These are phyloP conservation scores for Daldinia sp. DNA, from an alignment of 2,329 filamentous ascomycete species.

Conservation along the genomic window DNA sequence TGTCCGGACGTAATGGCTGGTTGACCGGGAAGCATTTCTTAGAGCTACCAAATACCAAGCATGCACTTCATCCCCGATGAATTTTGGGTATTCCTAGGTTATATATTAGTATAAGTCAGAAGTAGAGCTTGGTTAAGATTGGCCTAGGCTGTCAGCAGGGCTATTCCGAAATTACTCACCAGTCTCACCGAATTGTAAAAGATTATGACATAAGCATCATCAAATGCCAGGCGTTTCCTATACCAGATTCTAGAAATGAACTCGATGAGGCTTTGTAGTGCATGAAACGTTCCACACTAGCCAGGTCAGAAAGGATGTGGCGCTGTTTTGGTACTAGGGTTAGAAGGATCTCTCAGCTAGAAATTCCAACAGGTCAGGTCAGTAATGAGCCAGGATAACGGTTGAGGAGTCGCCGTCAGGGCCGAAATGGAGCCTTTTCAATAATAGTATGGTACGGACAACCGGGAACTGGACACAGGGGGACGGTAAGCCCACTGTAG, in stretches of 20 bases:
- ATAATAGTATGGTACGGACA: conserved; percentile 25
- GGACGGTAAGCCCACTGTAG: conserved; percentile 20
- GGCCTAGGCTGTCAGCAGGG: conserved; percentile 37
- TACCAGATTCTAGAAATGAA: conserved; percentile 28
- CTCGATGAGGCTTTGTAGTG: conserved; percentile 34
- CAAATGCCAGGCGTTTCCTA: conserved; percentile 30
- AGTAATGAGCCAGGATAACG: conserved; percentile 21
- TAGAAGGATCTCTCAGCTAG: conserved; percentile 35
- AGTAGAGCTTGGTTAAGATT: conserved; percentile 14
- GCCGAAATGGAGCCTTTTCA: conserved; percentile 24
- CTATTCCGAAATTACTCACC: conserved; percentile 41
- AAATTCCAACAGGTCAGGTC: conserved; percentile 13
- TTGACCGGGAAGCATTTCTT: conserved; percentile 51
- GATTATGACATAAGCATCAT: conserved; percentile 46
- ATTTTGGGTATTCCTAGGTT: conserved; percentile 37
- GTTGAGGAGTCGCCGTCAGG: conserved; percentile 23
- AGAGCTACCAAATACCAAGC: conserved; percentile 43
- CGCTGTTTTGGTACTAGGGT: conserved; percentile 34
- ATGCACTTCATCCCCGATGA: conserved; percentile 46
- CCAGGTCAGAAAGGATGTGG: conserved; percentile 39
- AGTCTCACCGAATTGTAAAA: conserved; percentile 38
- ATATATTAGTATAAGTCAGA: conserved; percentile 38
- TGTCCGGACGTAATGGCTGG: conserved; percentile 47
- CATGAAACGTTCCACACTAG: conserved; percentile 42
- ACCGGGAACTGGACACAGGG: conserved; percentile 19